Base-by-base conservation (phyloP, 805 yeast species). In the Myxozyma sirexii region DNA sequence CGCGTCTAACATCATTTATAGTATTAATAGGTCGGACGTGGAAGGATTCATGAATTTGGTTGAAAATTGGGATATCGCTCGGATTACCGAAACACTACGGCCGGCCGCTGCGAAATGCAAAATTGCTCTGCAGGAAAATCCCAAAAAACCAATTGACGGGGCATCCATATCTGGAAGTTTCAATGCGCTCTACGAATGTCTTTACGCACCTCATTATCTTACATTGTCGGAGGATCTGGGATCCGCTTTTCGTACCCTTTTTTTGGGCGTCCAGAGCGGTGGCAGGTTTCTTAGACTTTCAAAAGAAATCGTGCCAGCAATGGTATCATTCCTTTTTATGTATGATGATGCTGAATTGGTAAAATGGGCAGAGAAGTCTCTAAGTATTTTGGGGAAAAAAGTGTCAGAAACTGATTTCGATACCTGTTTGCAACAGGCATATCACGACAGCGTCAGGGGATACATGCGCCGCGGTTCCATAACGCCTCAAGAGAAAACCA, bases 251-350 rank as follows among this genome's bases (percentile, higher is more conserved):
- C 37, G 53, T 6, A 17, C 53, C 7, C 59, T 67, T 8, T 67
- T 67, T 39, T 44, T 66, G 10, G 69, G 69, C 4, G 55, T 67
- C n/a, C 69, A 67, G 48, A 26, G 59, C 2, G 65, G 66, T 21
- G 69, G 69, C 1, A 29, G 66, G 35, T 67, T 67, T 31, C 59
- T 67, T 29, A 55, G 62, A 4, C 48, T 67, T 24, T 57, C 67
- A 13, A 48, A 67, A 35, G 67, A 66, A 35, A 49, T 67, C 21
- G 68, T 67, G 21, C 69, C 69, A 5, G 69, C 67, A 2, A 65
- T 67, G 63, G 53, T 67, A 21, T 31, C 62, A 31, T 67, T 67
- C 49, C 19, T 60, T 42, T 67, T 67, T 46, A 17, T 39, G 27
- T 37, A 42, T n/a, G 49, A 33, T 12, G 64, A 65, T 15, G 53